A percentile compares a stretch with the other conserved stretches of the same genome.
Conservation (phyloP, 306 rosid genomes). For the Lagenaria siceraria region DNA sequence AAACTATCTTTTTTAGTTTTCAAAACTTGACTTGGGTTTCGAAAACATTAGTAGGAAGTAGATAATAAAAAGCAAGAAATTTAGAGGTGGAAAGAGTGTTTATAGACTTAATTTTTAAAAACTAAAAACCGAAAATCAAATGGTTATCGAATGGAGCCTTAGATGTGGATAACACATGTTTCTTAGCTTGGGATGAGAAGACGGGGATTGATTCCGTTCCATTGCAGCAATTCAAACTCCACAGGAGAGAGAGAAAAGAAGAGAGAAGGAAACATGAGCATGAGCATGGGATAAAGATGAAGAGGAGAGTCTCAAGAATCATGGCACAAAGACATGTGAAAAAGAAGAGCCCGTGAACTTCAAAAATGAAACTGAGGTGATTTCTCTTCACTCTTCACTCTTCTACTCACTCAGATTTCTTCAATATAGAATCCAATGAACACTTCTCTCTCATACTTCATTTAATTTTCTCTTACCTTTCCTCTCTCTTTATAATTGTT, state of each 20-base stretch:
- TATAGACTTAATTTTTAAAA: too few species aligned
- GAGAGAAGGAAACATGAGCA: slow-evolving; percentile 5
- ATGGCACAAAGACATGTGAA: slow-evolving; percentile 79
- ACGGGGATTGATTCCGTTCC: not conserved
- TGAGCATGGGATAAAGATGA: slow-evolving; percentile 39
- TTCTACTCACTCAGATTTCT: not conserved
- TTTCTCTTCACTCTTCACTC: slow-evolving; percentile 14
- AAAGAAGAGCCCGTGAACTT: slow-evolving; percentile 47
- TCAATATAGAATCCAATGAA: not conserved
- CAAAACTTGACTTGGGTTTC: too few species aligned
- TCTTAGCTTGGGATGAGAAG: not conserved
- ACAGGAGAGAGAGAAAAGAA: slow-evolving; percentile 9
- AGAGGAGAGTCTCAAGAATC: slow-evolving; percentile 56
- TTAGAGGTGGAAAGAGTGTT: too few species aligned
- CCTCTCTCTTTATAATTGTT: not conserved
- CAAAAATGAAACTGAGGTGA: slow-evolving; percentile 59
- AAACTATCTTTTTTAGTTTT: too few species aligned
- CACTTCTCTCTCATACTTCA: slow-evolving; percentile 3
- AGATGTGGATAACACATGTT: not conserved
- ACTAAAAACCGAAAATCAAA: too few species aligned
- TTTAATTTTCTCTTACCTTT: not conserved
- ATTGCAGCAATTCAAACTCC: not conserved
- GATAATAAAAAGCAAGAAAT: too few species aligned
- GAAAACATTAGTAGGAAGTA: too few species aligned
- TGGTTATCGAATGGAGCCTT: too few species aligned